Base-by-base conservation (phyloP, 768 basidiomycete species). In the Boletus eberwhitei region DNA sequence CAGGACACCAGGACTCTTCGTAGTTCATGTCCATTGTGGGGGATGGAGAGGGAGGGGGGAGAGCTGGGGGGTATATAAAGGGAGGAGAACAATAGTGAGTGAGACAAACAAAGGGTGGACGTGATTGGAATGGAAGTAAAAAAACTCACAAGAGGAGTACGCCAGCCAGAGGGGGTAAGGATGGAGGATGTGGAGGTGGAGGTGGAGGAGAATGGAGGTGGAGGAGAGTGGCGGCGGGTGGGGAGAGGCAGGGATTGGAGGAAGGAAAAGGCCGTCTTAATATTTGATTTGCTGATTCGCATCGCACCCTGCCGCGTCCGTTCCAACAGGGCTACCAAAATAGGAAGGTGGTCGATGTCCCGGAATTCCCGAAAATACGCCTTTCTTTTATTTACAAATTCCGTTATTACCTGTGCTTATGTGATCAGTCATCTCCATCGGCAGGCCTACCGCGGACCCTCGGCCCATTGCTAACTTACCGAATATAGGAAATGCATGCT, bases 1-100 rank as follows among this genome's bases (percentile, higher is more conserved):
- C 82, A 47, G 87, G 87, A 79, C 90, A 92, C 86, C 87, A 93
- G 52, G 83, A 75, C 58, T 85, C 79, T 73, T 89, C 88, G 74
- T 84, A 77, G 64, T 73, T 66, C 59, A 68, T 61, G 56, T 65
- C 73, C 63, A 71, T 73, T 47, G 59, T 26, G 35, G 45, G 52
- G 59, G 3, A 29, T 54, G 58, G 55, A 58, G 53, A 42, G 53
- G 59, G 54, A 31, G 54, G 24, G 24, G 24, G 48, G 55, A 49
- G 14, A 37, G 60, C 11, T 39, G 55, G 22, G 17, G 24, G n/a
- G 53, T 54, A 65, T 56, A 65, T 56, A 61, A 56, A 35, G 37
- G 47, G 42, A 12, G 44, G 50, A 36, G 37, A 35, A 51, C 52
- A 57, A 60, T 39, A 39, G 39, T 16, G 16, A 50, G 52, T 67